Conservation (phyloP, 169 alveolate species). For the Plasmodium falciparum region DNA sequence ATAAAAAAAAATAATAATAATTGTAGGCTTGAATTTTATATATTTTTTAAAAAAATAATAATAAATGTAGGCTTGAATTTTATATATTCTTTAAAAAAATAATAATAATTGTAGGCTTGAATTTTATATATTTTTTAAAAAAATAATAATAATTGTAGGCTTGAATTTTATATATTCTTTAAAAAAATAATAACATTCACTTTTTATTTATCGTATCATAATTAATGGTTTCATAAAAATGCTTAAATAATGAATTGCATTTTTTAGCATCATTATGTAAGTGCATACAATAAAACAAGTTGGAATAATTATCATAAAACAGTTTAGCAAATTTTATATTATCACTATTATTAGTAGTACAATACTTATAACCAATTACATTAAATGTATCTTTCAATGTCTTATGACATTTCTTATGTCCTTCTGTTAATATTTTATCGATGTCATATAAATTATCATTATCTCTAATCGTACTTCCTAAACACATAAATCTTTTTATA, state of each 20-base stretch:
- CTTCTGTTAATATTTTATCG: conserved; percentile 18
- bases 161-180: no score
- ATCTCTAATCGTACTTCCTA: conserved; percentile 46
- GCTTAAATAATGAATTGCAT: conserved; percentile 57
- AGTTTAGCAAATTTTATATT: conserved; percentile 33
- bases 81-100: no score
- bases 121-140: no score
- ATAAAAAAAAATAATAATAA: no score
- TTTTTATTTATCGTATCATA: background rate
- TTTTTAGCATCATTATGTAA: conserved; percentile 52
- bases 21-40: no score
- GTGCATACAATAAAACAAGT: conserved; percentile 72
- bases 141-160: no score
- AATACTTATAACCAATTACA: conserved; percentile 42
- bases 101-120: no score
- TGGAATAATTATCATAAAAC: conserved; percentile 44
- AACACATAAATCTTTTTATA: conserved; percentile 61
- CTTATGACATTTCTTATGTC: conserved; percentile 30
- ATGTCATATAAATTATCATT: conserved; percentile 27
- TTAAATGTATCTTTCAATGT: conserved; percentile 35
- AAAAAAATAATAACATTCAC: background rate
- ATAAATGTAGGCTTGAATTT: no score
- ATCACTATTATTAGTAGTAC: conserved; percentile 50
- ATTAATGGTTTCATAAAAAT: conserved; percentile 46
- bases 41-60: no score